Conservation (phyloP, 805 yeast genomes). For the Pichia manshurica region DNA sequence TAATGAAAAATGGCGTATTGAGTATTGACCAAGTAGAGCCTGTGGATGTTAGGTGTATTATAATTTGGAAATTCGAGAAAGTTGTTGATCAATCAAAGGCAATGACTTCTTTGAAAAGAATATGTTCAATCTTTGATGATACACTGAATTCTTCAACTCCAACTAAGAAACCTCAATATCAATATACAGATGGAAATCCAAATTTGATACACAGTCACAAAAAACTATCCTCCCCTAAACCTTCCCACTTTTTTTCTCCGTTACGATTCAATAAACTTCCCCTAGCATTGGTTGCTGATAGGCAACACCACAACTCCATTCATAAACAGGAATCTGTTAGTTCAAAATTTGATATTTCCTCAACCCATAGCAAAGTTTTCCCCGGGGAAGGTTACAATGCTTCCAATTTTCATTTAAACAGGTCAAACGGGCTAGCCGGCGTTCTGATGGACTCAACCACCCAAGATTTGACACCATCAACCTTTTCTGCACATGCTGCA, state of each 20-base stretch:
- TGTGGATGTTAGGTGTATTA: slow-evolving; percentile 31
- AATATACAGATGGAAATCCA: neutral
- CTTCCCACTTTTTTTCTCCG: neutral
- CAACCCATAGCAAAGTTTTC: too few relatives aligned
- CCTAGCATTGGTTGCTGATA: slow-evolving; percentile 2
- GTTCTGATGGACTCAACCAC: too few relatives aligned
- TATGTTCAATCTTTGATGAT: slow-evolving; percentile 16
- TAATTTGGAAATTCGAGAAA: slow-evolving; percentile 40
- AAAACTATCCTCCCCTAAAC: neutral
- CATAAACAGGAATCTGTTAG: too few relatives aligned
- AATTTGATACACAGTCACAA: neutral
- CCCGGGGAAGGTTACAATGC: too few relatives aligned
- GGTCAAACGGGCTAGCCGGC: too few relatives aligned
- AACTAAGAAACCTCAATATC: neutral
- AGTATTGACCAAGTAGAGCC: slow-evolving; percentile 17
- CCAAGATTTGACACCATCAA: too few relatives aligned
- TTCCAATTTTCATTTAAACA: too few relatives aligned
- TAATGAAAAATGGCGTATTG: neutral
- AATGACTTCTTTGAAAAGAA: slow-evolving; percentile 28
- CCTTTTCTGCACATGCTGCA: too few relatives aligned
- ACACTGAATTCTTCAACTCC: slow-evolving; percentile 14
- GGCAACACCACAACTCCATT: neutral
- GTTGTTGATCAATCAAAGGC: slow-evolving; percentile 25
- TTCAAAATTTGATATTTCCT: too few relatives aligned
- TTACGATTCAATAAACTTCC: neutral